Percentiles rank a stretch among this genome's conserved stretches.
phyloP scores from a whole-genome alignment of 306 rosid species.

The Vigna mungo region DNA sequence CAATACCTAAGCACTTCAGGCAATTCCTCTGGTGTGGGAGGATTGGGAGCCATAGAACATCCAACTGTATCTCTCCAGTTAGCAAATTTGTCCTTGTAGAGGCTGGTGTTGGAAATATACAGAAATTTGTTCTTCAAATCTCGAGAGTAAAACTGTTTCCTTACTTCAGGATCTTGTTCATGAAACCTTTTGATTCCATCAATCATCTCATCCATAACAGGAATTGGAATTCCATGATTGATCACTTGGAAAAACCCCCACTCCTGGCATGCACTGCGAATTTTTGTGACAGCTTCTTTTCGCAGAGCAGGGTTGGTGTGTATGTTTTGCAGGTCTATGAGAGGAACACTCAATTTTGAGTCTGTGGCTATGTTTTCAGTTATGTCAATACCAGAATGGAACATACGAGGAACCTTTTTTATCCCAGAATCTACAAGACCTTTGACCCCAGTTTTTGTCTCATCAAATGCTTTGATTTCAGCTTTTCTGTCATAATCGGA shows the following conservation, averaged over 20 bases:
- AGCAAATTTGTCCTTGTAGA: conserved; percentile 35
- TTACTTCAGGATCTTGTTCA: conserved; percentile 52
- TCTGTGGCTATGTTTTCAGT: not conserved
- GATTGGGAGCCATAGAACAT: conserved; percentile 41
- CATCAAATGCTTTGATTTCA: conserved; percentile 56
- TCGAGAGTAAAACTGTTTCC: conserved; percentile 41
- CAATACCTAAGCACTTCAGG: conserved; percentile 41
- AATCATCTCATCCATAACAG: conserved; percentile 49
- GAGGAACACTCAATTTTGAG: conserved; percentile 38
- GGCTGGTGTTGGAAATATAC: conserved; percentile 53
- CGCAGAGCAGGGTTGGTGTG: not conserved
- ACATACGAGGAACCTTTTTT: conserved; percentile 52
- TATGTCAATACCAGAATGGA: conserved; percentile 21
- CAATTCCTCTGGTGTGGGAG: conserved; percentile 42
- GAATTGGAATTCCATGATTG: conserved; percentile 52
- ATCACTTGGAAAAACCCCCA: conserved; percentile 64
- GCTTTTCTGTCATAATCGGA: conserved; percentile 46
- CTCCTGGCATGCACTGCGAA: conserved; percentile 35
- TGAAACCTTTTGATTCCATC: conserved; percentile 53
- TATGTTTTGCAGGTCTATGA: conserved; percentile 48
- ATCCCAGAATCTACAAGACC: conserved; percentile 59
- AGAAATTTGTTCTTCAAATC: conserved; percentile 31
- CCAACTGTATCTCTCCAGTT: conserved; percentile 69
- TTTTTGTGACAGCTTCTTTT: not conserved
- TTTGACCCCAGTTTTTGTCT: conserved; percentile 57